Conservation (phyloP, 768 basidiomycete genomes). For the Termitomyces sp. region DNA sequence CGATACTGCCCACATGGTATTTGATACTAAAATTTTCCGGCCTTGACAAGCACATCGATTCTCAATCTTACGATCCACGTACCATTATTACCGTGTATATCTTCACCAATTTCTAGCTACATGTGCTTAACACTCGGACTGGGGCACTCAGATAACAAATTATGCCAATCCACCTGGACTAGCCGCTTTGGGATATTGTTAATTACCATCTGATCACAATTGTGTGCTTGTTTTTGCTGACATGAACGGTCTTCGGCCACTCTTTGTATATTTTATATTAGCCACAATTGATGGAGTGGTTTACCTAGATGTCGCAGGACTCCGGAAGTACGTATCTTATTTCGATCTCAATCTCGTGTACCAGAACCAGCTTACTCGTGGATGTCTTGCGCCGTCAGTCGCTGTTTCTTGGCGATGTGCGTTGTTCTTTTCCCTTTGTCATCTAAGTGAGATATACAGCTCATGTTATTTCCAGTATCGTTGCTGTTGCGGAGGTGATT, state of each 20-base stretch:
- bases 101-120: background rate
- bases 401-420: constrained; percentile 46
- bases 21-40: constrained; percentile 16
- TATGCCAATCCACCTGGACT: constrained; percentile 32
- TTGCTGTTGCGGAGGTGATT: constrained; percentile 36
- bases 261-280: constrained; percentile 27
- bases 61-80: constrained; percentile 27
- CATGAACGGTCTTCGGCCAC: constrained; percentile 22
- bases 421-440: constrained; percentile 7
- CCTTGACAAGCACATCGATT: background rate
- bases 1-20: constrained; percentile 27
- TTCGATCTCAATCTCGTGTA: background rate
- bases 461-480: constrained; percentile 15
- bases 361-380: constrained; percentile 40
- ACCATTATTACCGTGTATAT: constrained; percentile 33
- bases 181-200: constrained; percentile 35
- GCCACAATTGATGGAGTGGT: background rate
- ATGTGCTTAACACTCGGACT: background rate
- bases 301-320: too few species aligned
- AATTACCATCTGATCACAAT: background rate
- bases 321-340: constrained; percentile 24
- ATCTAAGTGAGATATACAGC: background rate
- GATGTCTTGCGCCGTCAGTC: constrained; percentile 43
- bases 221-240: background rate
- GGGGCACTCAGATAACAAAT: constrained; percentile 28